Conservation (phyloP, 768 basidiomycete genomes). For the Mycena metata region DNA sequence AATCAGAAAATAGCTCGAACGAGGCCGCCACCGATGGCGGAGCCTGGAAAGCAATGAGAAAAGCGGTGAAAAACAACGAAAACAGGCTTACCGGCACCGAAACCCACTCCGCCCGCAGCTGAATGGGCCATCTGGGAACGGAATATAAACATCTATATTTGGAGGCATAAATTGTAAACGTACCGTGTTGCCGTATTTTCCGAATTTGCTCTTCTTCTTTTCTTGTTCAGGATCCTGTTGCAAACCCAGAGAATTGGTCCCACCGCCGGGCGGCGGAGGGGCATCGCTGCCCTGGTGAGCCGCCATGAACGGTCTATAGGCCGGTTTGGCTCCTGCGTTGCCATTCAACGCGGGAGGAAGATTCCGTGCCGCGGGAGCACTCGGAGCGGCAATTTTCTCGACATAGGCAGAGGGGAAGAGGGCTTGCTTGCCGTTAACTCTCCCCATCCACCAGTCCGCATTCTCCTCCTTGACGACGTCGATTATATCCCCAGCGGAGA, state of each 20-base stretch:
- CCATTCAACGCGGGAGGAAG: conserved; percentile 42
- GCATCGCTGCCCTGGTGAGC: conserved; percentile 55
- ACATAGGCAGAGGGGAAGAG: conserved; percentile 86
- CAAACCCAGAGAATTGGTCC: conserved; percentile 58
- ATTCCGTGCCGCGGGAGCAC: conserved; percentile 36
- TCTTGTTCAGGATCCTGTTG: conserved; percentile 56
- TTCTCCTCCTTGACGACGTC: conserved; percentile 86
- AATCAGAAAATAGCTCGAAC: conserved; percentile 58
- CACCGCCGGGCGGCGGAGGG: conserved; percentile 53
- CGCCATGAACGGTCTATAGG: conserved; percentile 61
- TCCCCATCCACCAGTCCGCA: conserved; percentile 90
- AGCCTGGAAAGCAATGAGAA: conserved; percentile 41
- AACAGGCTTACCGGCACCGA: conserved; percentile 41
- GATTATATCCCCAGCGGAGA: conserved; percentile 81
- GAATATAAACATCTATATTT: neutral
- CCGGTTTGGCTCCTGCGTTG: conserved; percentile 44
- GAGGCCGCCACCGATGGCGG: conserved; percentile 66
- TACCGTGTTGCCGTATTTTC: conserved; percentile 71
- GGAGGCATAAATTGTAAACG: conserved; percentile 24
- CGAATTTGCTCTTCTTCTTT: conserved; percentile 72
- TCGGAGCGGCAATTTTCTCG: conserved; percentile 58
- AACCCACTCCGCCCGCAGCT: conserved; percentile 71
- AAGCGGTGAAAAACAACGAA: conserved; percentile 4
- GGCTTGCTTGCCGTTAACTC: conserved; percentile 63
- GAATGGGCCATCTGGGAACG: conserved; percentile 65